Conservation (phyloP, 1,284 basidiomycete genomes). For the Stereum hirsutum region DNA sequence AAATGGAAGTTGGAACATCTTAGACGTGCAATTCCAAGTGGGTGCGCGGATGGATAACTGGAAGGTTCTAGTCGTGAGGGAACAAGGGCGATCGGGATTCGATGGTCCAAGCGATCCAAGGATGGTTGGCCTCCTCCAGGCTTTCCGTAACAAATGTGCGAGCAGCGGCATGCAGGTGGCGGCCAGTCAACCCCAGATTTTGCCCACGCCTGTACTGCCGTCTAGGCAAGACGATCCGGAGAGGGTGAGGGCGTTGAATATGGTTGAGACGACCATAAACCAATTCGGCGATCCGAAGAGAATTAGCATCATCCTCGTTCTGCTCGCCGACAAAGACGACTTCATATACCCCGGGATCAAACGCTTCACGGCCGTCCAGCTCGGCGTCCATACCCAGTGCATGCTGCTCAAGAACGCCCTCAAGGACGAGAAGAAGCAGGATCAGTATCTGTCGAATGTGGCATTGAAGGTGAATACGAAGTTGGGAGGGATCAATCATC, state of each 20-base stretch:
- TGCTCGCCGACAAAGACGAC: conserved; percentile 55
- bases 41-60: conserved; percentile 39
- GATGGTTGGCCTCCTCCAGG: conserved; percentile 31
- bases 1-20: conserved; percentile 66
- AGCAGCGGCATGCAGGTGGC: conserved; percentile 45
- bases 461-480: conserved; percentile 62
- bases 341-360: conserved; percentile 71
- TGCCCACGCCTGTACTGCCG: conserved; percentile 23
- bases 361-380: conserved; percentile 56
- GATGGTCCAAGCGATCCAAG: conserved; percentile 29
- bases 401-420: conserved; percentile 58
- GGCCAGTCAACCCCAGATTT: conserved; percentile 24
- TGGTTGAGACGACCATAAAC: conserved; percentile 31
- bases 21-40: conserved; percentile 53
- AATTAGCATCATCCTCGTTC: conserved; percentile 50
- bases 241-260: conserved; percentile 29
- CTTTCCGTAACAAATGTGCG: conserved; percentile 41
- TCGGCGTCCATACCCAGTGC: conserved; percentile 62
- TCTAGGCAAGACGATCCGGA: conserved; percentile 26
- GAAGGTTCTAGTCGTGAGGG: conserved; percentile 52
- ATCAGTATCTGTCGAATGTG: conserved; percentile 73
- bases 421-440: conserved; percentile 39
- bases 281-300: conserved; percentile 15
- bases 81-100: conserved; percentile 27
- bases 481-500: conserved; percentile 70